A percentile compares a stretch with the other conserved stretches of the same genome.
Evolutionary conservation across 2,329 filamentous ascomycete genomes (phyloP).

Genomic region (Shiraia sp.): DNA sequence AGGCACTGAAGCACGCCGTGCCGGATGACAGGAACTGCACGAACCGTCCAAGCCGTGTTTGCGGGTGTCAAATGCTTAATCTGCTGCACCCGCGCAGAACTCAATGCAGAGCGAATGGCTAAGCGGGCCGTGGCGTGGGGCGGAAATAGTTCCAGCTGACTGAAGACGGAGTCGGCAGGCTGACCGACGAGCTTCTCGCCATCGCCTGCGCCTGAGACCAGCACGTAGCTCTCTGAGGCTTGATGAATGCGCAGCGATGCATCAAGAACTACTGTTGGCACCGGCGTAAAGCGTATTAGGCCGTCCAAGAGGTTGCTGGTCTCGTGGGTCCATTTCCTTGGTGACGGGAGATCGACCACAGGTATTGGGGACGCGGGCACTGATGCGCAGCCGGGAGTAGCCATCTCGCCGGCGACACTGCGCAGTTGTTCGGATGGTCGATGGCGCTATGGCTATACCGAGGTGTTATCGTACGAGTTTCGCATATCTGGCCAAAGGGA

Average conservation of each 20-base stretch:
- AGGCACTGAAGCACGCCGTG: conserved; percentile 46
- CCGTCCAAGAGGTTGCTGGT: conserved; percentile 15
- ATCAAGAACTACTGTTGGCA: conserved; percentile 36
- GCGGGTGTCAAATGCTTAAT: conserved; percentile 36
- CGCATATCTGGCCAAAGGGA: conserved; percentile 8
- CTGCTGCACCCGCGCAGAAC: conserved; percentile 40
- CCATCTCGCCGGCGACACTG: conserved; percentile 14
- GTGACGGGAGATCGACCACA: conserved; percentile 19
- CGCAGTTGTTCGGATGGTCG: conserved; percentile 6
- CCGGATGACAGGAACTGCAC: conserved; percentile 51
- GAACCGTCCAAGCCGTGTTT: conserved; percentile 39
- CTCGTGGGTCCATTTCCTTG: conserved; percentile 8
- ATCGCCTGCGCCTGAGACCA: conserved; percentile 33
- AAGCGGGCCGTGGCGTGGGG: conserved; percentile 43
- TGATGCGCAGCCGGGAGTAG: conserved; percentile 11
- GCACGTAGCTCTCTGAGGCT: conserved; percentile 51
- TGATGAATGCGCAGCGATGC: conserved; percentile 59
- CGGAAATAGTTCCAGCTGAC: conserved; percentile 38
- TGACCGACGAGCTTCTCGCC: conserved; percentile 43
- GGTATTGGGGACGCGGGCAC: conserved; percentile 10
- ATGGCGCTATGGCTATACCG: conserved; percentile 6
- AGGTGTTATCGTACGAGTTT: conserved; percentile 26
- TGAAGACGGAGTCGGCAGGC: conserved; percentile 47
- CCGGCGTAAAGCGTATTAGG: conserved; percentile 48
- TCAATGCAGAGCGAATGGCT: conserved; percentile 44